Conservation (phyloP, 1,139 yeast genomes). For the Yamadazyma buinensis region DNA sequence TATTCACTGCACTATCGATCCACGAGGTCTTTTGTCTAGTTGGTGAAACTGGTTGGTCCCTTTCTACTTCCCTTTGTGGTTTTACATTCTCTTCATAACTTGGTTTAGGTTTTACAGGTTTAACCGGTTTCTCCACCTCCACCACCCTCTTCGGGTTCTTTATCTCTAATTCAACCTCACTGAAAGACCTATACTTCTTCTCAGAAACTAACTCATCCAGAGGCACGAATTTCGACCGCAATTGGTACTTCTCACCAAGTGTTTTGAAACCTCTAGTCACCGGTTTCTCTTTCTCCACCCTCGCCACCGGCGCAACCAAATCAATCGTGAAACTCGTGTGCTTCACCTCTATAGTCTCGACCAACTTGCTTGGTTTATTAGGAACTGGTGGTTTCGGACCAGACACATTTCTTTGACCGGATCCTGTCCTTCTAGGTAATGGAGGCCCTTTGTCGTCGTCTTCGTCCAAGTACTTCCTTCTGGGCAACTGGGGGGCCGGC, state of each 20-base stretch:
- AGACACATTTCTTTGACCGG: background rate
- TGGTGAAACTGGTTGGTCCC: too few species aligned
- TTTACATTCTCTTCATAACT: background rate
- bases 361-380: background rate
- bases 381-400: background rate
- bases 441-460: slow-evolving; percentile 1
- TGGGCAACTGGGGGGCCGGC: slow-evolving; percentile 2
- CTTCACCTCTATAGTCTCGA: too few species aligned
- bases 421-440: slow-evolving; percentile 1
- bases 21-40: too few species aligned
- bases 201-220: background rate
- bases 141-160: background rate
- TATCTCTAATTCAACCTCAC: background rate
- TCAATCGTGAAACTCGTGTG: slow-evolving; percentile 4
- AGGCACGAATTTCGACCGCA: background rate
- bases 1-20: slow-evolving; percentile 15
- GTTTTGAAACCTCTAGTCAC: too few species aligned
- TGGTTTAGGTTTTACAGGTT: too few species aligned
- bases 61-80: slow-evolving; percentile 2
- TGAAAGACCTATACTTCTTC: background rate
- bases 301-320: slow-evolving; percentile 4
- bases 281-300: too few species aligned
- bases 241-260: background rate
- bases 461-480: slow-evolving; percentile 2
- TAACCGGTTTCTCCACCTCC: background rate